Conservation (phyloP, 192 early-diverging fungal species). For the Gamsiella multidivaricata region DNA sequence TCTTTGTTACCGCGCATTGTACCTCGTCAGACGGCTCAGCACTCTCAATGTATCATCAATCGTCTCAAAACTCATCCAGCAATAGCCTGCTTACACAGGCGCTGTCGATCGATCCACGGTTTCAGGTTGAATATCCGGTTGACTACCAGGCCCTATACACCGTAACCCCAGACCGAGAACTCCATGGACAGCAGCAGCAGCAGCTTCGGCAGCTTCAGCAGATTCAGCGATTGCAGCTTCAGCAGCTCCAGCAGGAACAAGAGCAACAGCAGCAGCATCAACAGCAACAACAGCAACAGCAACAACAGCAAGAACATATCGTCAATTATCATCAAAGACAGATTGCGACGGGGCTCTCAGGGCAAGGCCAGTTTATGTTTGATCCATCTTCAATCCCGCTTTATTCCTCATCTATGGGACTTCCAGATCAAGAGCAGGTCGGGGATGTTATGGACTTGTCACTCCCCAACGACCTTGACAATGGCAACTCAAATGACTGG, state of each 20-base stretch:
- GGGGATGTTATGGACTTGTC: slow-evolving; percentile 17
- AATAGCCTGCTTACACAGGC: slow-evolving; percentile 34
- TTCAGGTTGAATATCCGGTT: slow-evolving; percentile 24
- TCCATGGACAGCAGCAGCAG: slow-evolving; percentile 16
- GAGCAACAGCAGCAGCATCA: slow-evolving; percentile 19
- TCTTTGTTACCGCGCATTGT: neutral
- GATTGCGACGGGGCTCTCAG: neutral
- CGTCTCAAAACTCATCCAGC: slow-evolving; percentile 38
- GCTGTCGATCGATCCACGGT: slow-evolving; percentile 9
- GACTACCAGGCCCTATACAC: slow-evolving; percentile 33
- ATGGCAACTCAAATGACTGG: slow-evolving; percentile 19
- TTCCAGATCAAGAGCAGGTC: slow-evolving; percentile 5
- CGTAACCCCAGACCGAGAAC: slow-evolving; percentile 6
- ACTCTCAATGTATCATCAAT: slow-evolving; percentile 32
- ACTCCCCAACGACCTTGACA: slow-evolving; percentile 8
- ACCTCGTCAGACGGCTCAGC: neutral
- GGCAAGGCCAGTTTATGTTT: slow-evolving; percentile 14
- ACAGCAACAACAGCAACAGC: slow-evolving; percentile 18
- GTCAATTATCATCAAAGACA: slow-evolving; percentile 11
- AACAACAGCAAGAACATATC: slow-evolving; percentile 14
- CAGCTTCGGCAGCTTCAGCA: slow-evolving; percentile 26
- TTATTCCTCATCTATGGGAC: neutral
- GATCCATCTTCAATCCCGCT: slow-evolving; percentile 28
- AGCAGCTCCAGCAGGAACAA: slow-evolving; percentile 7
- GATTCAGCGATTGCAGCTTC: slow-evolving; percentile 13